Base-by-base conservation (phyloP, 768 basidiomycete species). In the Leccinum obscurum region DNA sequence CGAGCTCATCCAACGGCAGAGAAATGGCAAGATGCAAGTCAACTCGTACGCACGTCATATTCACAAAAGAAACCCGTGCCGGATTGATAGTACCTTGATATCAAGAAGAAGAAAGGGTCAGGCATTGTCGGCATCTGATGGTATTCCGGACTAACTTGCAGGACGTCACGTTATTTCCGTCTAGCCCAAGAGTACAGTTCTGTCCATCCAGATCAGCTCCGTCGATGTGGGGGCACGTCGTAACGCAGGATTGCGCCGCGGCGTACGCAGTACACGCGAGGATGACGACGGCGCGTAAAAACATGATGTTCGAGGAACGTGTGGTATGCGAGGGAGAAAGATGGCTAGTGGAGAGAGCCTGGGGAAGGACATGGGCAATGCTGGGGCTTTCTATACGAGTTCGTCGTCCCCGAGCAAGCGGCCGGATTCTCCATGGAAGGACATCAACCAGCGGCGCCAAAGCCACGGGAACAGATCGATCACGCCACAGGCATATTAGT, bases 261-360 rank as follows among this genome's bases (percentile, higher is more conserved):
- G 26, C 35, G 32, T 50, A 51, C 20, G 32, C 41, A n/a, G 22
- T 30, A 6, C 50, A 61, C 6, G 50, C 60, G 54, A 62, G 50
- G 37, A 55, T 20, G 26, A 50, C 50, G 34, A 39, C 0, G 26
- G n/a, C 26, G 17, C 54, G 44, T 24, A 30, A n/a, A 49, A 62
- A 32, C 55, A 56, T 62, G 2, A 28, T 20, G 14, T 14, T 3
- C 28, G n/a, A 11, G 10, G 14, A 26, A 20, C 6, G 7, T 15
- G 37, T 39, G 15, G 10, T 32, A 22, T 7, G 52, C 24, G 34
- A 8, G 15, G 24, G 26, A 24, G 20, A 44, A 34, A 30, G 30
- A 44, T 44, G n/a, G 22, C 41, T 34, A 30, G n/a, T 41, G 15
- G 32, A 30, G 46, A 30, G 48, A 4, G 26, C 13, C 22, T 49